phyloP scores from a whole-genome alignment of 495 filamentous ascomycete genomes.

The Lepidopterella palustris region DNA sequence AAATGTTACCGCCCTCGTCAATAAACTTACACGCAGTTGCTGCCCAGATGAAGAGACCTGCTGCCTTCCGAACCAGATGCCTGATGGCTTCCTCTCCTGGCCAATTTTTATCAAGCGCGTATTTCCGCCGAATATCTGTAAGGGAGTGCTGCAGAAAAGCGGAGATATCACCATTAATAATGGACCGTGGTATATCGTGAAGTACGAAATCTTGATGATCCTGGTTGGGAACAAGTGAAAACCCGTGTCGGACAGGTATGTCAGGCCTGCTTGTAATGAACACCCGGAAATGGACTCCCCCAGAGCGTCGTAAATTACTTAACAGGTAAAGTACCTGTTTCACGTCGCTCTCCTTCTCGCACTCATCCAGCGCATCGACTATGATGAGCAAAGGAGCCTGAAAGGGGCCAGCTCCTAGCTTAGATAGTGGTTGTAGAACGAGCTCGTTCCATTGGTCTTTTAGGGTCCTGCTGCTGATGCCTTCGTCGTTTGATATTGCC shows the following conservation, averaged over 20 bases:
- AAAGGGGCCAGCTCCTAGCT: neutral
- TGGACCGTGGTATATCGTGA: conserved; percentile 27
- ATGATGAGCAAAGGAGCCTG: conserved; percentile 16
- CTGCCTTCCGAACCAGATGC: conserved; percentile 34
- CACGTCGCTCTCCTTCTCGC: conserved; percentile 25
- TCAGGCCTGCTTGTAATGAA: conserved; percentile 38
- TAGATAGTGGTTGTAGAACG: conserved; percentile 1
- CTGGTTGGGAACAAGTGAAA: conserved; percentile 5
- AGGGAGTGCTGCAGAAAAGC: conserved; percentile 30
- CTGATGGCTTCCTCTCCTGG: conserved; percentile 33
- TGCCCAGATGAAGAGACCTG: conserved; percentile 28
- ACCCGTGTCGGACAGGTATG: conserved; percentile 23
- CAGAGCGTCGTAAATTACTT: conserved; percentile 16
- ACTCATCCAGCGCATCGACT: conserved; percentile 36
- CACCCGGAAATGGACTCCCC: conserved; percentile 19
- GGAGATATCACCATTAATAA: conserved; percentile 35
- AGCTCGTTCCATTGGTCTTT: conserved; percentile 1
- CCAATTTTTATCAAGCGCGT: conserved; percentile 31
- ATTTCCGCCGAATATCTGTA: neutral
- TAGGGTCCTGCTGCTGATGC: conserved; percentile 5
- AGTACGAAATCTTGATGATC: conserved; percentile 27
- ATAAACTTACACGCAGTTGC: conserved; percentile 17
- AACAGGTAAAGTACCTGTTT: conserved; percentile 28
- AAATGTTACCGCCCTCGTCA: neutral
- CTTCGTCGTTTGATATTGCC: neutral